These are phyloP conservation scores for Neurospora crassa DNA, from an alignment of 2,329 filamentous ascomycete species.

Conservation along the genomic window DNA sequence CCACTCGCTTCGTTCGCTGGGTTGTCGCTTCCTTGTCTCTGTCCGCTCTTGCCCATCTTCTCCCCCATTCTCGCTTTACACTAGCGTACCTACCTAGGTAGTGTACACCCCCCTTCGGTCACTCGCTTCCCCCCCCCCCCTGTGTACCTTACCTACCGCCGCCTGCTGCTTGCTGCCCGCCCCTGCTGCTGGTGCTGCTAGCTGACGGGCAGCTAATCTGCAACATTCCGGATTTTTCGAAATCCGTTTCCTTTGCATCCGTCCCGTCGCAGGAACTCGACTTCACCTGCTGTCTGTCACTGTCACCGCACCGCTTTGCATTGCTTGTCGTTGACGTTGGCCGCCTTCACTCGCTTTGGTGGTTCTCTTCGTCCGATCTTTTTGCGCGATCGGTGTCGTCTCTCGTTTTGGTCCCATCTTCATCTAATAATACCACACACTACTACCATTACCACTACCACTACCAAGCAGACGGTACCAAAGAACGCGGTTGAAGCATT, in stretches of 20 bases:
- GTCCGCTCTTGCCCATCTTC: not conserved
- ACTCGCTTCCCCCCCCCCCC: not conserved
- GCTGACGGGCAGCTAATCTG: slow-evolving; percentile 1
- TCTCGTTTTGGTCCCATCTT: not conserved
- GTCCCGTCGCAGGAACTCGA: not conserved
- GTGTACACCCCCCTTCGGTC: not conserved
- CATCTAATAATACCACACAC: not conserved
- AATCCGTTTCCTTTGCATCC: slow-evolving; percentile 4
- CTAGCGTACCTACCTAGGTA: too few relatives aligned
- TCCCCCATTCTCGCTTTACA: not conserved
- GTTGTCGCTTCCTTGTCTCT: not conserved
- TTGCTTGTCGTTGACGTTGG: not conserved
- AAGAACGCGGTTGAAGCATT: not conserved
- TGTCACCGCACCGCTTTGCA: not conserved
- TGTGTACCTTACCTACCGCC: not conserved
- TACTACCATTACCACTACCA: not conserved
- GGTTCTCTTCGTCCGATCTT: slow-evolving; percentile 30
- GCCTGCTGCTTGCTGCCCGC: not conserved
- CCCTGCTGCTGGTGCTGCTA: not conserved
- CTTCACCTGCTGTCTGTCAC: not conserved
- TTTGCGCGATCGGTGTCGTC: slow-evolving; percentile 18
- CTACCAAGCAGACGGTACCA: not conserved
- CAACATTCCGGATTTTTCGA: slow-evolving; percentile 5
- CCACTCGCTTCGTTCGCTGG: not conserved
- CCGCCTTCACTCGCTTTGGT: slow-evolving; percentile 52